Evolutionary conservation across 306 rosid genomes (phyloP), one percentile per base, ranked within the genome.

Genomic region (Aeschynomene evenia): DNA sequence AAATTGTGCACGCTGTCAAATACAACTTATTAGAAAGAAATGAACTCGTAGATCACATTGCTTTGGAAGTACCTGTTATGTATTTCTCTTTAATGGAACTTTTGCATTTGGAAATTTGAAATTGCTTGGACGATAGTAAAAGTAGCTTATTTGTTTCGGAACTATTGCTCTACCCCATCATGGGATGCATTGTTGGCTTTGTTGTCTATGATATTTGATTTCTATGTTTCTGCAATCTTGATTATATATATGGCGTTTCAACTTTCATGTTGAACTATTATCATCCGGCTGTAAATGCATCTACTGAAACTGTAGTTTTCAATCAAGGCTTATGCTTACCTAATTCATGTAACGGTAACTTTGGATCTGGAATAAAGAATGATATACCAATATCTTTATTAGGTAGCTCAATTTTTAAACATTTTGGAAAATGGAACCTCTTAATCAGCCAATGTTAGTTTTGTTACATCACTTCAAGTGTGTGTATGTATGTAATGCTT

Each of bases 11-110:
- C 45, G 24, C 37, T 72, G 46, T 66, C 52, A 46, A 68, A 29
- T 63, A 5, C 33, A 50, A 3, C 16, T 4, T 53, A n/a, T n/a
- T n/a, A n/a, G n/a, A n/a, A n/a, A n/a, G 28, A 50, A 52, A 24
- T 19, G 59, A 70, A 55, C 19, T 68, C n/a, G 20, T 24, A 28
- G 19, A n/a, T 23, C 55, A 68, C 65, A 53, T 64, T 70, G 59
- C 63, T 69, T 58, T 28, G 19, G 40, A 68, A 39, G 50, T 21
- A 37, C 59, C 49, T 9, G 33, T 58, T 74, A 6, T 26, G n/a
- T n/a, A n/a, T 34, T 63, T 68, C 26, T 56, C 63, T 65, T 46
- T 50, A 24, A 36, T 64, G 14, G 31, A 59, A 65, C 61, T 80
- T 64, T 28, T 75, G 54, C 58, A 23, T 66, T 48, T 31, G 56